Evolutionary conservation across 768 basidiomycete genomes (phyloP), one percentile per base, ranked within the genome.

Genomic region (Auriscalpium vulgare): DNA sequence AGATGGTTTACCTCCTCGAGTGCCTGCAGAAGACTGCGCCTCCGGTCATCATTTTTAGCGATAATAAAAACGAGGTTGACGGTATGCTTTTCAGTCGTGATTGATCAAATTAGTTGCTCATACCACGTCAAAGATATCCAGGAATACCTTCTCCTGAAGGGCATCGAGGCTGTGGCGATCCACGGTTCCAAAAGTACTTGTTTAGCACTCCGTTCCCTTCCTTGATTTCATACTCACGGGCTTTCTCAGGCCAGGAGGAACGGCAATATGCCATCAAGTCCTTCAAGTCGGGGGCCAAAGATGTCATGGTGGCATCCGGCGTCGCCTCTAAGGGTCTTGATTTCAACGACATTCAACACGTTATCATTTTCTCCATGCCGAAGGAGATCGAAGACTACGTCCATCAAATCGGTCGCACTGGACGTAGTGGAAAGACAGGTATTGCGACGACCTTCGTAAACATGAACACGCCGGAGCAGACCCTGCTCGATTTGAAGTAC

Each of bases 351-450:
- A 95, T 99, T 56, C 94, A 97, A 64, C 97, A 97, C 68, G 95
- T 98, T 67, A 97, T 99, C 71, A 98, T 97, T 59, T 99, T 95
- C 70, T 86, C 90, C 35, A 98, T 99, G 97, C 97, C 97, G 0
- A 99, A 98, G 71, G 97, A 99, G 74, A 99, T 99, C 60, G 97
- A 99, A 71, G 97, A 99, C 69, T 99, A 99, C 65, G 95, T 98
- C 50, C 97, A 99, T 75, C 95, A 99, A 71, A 98, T 98, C 62
- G 97, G 97, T 29, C 88, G 97, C 58, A 99, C 97, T 8, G 97
- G 97, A 51, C 85, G 97, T 62, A 93, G 90, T 62, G 97, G 97
- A 19, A 97, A 97, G 70, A 99, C 97, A 1, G 97, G 97, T 51
- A 97, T 99, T 55, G 95, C 97, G 36, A 99, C 97, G 37, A 95